These are phyloP conservation scores for Cytospora piceae DNA, from an alignment of 2,329 filamentous ascomycete species.

Conservation along the genomic window DNA sequence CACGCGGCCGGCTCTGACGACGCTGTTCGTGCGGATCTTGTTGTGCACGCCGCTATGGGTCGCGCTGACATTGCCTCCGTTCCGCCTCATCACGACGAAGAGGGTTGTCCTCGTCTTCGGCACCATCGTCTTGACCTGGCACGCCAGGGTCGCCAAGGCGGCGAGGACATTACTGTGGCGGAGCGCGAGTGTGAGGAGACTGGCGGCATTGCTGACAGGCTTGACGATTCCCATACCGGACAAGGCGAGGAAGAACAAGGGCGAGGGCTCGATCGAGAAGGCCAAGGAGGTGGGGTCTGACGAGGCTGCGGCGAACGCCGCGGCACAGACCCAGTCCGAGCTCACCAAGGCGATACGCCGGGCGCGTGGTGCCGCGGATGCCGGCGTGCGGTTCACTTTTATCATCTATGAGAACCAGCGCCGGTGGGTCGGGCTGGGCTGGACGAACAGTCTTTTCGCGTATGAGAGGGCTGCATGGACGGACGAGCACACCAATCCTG, in stretches of 20 bases:
- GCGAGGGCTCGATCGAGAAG: constrained; percentile 34
- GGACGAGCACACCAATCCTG: constrained; percentile 87
- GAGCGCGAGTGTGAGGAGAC: constrained; percentile 71
- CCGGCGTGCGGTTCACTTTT: constrained; percentile 93
- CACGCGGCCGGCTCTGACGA: constrained; percentile 85
- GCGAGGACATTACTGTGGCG: constrained; percentile 89
- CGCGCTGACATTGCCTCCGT: constrained; percentile 76
- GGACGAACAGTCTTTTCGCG: constrained; percentile 88
- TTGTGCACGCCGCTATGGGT: constrained; percentile 90
- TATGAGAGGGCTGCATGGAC: constrained; percentile 94
- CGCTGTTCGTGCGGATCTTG: constrained; percentile 85
- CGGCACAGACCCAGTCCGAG: constrained; percentile 48
- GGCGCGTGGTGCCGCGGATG: constrained; percentile 56
- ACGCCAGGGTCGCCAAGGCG: constrained; percentile 83
- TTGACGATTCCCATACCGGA: constrained; percentile 62
- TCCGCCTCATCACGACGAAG: constrained; percentile 83
- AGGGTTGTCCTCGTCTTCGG: constrained; percentile 84
- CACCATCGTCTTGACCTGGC: constrained; percentile 87
- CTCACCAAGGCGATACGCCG: constrained; percentile 50
- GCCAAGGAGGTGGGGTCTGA: constrained; percentile 42
- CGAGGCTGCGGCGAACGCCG: constrained; percentile 38
- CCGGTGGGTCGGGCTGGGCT: constrained; percentile 91
- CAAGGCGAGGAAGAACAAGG: constrained; percentile 35
- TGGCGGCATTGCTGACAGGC: constrained; percentile 77
- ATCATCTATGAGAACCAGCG: constrained; percentile 96